Conservation (phyloP, 2,329 filamentous ascomycete species). For the Diplodia intermedia region DNA sequence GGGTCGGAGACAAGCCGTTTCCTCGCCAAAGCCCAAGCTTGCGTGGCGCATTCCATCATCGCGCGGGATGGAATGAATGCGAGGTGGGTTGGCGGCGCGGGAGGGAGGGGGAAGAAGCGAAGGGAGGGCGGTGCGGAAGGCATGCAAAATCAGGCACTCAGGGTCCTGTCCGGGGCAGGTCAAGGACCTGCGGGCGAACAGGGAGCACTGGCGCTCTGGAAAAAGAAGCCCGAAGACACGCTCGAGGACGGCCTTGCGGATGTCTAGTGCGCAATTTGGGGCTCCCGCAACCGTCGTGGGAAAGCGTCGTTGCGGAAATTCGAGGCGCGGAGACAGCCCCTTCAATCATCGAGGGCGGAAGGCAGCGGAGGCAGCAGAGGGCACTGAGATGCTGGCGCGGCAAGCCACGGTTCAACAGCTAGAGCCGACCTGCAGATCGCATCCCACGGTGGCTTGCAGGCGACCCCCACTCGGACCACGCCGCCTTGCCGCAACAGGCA, state of each 20-base stretch:
- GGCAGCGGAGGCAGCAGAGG: background rate
- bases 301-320: slow-evolving; percentile 5
- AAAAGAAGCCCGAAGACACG: background rate
- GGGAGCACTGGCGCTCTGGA: slow-evolving; percentile 1
- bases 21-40: slow-evolving; percentile 14
- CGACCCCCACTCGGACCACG: slow-evolving; percentile 20
- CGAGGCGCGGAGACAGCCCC: slow-evolving; percentile 20
- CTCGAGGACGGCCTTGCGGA: background rate
- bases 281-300: background rate
- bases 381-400: slow-evolving; percentile 12
- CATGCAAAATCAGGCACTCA: slow-evolving; percentile 20
- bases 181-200: background rate
- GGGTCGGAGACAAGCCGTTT: slow-evolving; percentile 7
- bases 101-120: background rate
- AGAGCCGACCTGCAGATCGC: slow-evolving; percentile 27
- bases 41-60: slow-evolving; percentile 28
- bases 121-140: slow-evolving; percentile 18
- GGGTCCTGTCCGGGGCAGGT: slow-evolving; percentile 18
- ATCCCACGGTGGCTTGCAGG: slow-evolving; percentile 29
- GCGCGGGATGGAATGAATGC: slow-evolving; percentile 22
- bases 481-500: slow-evolving; percentile 12
- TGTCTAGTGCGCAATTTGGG: slow-evolving; percentile 15
- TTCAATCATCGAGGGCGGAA: slow-evolving; percentile 10
- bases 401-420: slow-evolving; percentile 23
- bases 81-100: slow-evolving; percentile 6